phyloP scores from a whole-genome alignment of 164 flowering plant species.

The Cinnamomum chago region DNA sequence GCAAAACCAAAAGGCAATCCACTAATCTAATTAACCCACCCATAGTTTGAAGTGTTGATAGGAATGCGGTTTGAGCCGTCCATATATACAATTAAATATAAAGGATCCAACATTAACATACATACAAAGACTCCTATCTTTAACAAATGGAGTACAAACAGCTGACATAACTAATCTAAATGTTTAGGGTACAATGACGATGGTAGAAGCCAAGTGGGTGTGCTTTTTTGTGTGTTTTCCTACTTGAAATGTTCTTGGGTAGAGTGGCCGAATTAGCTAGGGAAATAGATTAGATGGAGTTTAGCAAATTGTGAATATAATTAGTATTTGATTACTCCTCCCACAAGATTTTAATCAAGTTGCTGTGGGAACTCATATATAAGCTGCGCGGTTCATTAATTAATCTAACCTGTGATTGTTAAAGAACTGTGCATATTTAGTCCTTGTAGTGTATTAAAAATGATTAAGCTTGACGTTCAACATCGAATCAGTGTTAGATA shows the following conservation, averaged over 20 bases:
- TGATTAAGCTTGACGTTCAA: background rate
- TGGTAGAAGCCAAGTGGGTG: background rate
- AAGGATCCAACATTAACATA: too few relatives aligned
- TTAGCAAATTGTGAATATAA: background rate
- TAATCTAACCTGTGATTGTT: background rate
- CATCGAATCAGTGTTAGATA: background rate
- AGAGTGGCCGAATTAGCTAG: slow-evolving; percentile 3
- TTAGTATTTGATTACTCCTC: background rate
- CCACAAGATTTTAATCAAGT: background rate
- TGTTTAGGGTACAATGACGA: background rate
- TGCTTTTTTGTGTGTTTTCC: background rate
- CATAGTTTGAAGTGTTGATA: too few relatives aligned
- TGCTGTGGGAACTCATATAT: background rate
- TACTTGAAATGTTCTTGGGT: background rate
- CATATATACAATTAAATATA: too few relatives aligned
- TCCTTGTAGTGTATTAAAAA: too few relatives aligned
- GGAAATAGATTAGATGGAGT: background rate
- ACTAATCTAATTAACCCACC: too few relatives aligned
- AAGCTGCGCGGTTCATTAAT: background rate
- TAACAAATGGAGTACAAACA: background rate
- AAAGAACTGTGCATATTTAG: background rate
- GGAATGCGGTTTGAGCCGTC: too few relatives aligned
- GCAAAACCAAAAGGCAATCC: too few relatives aligned
- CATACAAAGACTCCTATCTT: too few relatives aligned
- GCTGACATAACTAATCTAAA: too few relatives aligned